Conservation (phyloP, 2,329 filamentous ascomycete species). For the Falciphora oryzae region DNA sequence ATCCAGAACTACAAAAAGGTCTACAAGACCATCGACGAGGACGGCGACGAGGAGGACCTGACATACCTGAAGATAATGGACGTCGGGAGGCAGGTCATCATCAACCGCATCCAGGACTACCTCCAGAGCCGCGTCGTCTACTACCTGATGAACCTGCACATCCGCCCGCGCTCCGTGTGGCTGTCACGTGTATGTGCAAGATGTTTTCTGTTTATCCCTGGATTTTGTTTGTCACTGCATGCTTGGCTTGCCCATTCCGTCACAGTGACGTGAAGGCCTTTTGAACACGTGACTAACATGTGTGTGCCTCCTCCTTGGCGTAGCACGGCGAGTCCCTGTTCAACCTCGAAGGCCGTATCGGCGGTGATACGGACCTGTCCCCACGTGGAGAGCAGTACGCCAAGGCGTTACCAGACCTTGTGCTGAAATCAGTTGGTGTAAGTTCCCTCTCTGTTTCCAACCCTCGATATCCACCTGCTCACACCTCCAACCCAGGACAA, state of each 20-base stretch:
- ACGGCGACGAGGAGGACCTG: slow-evolving; percentile 71
- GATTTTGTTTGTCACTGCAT: slow-evolving; percentile 2
- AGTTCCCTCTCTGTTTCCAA: no score
- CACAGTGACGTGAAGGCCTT: slow-evolving; percentile 9
- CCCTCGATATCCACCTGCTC: no score
- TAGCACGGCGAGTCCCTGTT: slow-evolving; percentile 92
- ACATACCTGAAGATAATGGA: slow-evolving; percentile 98
- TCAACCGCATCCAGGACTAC: slow-evolving; percentile 96
- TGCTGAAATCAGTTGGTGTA: slow-evolving; percentile 82
- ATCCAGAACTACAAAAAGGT: slow-evolving; percentile 97
- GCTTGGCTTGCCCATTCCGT: slow-evolving; percentile 14
- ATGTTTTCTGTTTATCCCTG: neutral
- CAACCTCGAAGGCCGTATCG: slow-evolving; percentile 86
- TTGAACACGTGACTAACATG: slow-evolving; percentile 1
- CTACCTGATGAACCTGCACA: slow-evolving; percentile 97
- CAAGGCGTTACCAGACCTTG: slow-evolving; percentile 73
- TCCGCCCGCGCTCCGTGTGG: slow-evolving; percentile 95
- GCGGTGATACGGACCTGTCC: slow-evolving; percentile 84
- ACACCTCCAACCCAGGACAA: slow-evolving; percentile 39
- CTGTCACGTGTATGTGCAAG: slow-evolving; percentile 66
- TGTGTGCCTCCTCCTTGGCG: neutral
- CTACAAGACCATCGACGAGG: slow-evolving; percentile 85
- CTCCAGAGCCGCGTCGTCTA: slow-evolving; percentile 94
- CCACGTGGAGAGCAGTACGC: slow-evolving; percentile 84
- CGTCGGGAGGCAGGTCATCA: slow-evolving; percentile 91